Base-by-base conservation (phyloP, 176 grass and related monocot species). In the Aegilops tauschii region DNA sequence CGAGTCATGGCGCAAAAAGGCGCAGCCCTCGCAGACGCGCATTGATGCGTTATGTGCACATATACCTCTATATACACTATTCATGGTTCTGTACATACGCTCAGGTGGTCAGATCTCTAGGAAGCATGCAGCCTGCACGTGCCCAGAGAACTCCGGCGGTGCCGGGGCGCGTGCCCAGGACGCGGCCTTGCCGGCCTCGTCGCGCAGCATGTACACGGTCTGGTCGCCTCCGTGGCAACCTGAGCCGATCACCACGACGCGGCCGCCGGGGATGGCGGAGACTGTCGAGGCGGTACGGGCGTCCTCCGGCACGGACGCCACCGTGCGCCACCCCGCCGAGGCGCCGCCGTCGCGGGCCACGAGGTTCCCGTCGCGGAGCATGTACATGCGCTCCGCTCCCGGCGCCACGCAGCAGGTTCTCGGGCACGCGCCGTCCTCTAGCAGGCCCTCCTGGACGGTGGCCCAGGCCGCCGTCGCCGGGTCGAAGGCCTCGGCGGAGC, bases 81-180 rank as follows among this genome's bases (percentile, higher is more conserved):
- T 25, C 80, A 75, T 39, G 3, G 18, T 36, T 80, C 18, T 50
- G 64, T 68, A 78, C 10, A 13, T 21, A 52, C 25, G 73, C 28
- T 93, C 4, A 4, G 8, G 5, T 54, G 49, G 16, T 75, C 72
- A 98, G 31, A 98, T 82, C 61, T 91, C 84, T 2, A 96, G 70
- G 85, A 80, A 85, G 91, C 89, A 94, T 3, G 87, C 82, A 1
- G 88, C 89, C 52, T 94, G 90, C n/a, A 94, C 92, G 77, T 96
- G 94, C 1, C 97, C 97, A 31, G 87, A 87, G 85, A 91, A 99
- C 62, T 88, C 90, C 7, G 75, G 34, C 34, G 87, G 90, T 63
- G 90, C 61, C 5, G 76, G 67, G 0, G 65, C 79, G 63, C 84
- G 88, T 37, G 31, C 62, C 94, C 92, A 99, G 4, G 68, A 80